Evolutionary conservation across 148 eudicot genomes (phyloP).

Genomic region (Diospyros lotus): DNA sequence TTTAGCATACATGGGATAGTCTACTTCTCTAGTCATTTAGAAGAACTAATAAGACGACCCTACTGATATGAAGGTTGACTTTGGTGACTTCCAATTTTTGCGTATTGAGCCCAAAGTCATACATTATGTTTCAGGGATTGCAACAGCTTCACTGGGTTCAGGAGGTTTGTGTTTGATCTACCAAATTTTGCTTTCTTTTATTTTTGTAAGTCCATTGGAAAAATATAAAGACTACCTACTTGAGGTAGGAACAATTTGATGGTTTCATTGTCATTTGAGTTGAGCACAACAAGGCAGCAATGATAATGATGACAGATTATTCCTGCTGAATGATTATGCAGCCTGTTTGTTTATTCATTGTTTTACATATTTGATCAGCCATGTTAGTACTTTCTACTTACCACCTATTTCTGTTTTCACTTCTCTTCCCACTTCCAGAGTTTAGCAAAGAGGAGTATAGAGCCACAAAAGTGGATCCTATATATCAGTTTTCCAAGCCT

Average conservation of each 20-base stretch:
- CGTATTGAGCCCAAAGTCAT: conserved; percentile 84
- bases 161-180: conserved; percentile 63
- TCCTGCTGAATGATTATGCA: conserved; percentile 9
- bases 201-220: background rate
- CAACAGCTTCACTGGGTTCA: conserved; percentile 90
- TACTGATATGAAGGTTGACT: conserved; percentile 71
- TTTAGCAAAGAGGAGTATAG: conserved; percentile 69
- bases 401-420: background rate
- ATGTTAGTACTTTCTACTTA: background rate
- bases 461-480: conserved; percentile 73
- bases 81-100: conserved; percentile 92
- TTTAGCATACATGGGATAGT: conserved; percentile 3
- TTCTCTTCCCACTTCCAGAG: conserved; percentile 42
- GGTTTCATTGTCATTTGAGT: background rate
- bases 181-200: background rate
- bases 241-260: background rate
- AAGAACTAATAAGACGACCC: conserved; percentile 10
- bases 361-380: background rate
- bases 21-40: conserved; percentile 3
- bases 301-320: background rate
- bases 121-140: conserved; percentile 89
- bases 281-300: background rate
- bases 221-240: conserved; percentile 1
- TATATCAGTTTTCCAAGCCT: conserved; percentile 88
- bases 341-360: background rate